Evolutionary conservation across 2,329 filamentous ascomycete genomes (phyloP).

Genomic region (Aspergillus luchuensis): DNA sequence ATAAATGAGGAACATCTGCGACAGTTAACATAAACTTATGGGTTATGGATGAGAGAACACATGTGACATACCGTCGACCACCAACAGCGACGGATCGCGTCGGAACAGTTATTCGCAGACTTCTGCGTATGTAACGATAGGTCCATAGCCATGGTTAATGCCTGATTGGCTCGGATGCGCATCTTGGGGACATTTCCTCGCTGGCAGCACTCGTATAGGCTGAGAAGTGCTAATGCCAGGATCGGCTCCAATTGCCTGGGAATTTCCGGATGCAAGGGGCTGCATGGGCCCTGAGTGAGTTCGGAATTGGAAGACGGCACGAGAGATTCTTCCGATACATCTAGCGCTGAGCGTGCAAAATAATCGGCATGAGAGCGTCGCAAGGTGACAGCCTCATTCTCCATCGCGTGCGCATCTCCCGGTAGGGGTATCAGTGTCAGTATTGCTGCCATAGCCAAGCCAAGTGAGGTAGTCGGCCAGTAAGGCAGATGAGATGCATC

Average conservation of each 20-base stretch:
- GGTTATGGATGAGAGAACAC: background rate
- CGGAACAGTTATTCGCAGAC: slow-evolving; percentile 11
- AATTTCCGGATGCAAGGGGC: slow-evolving; percentile 16
- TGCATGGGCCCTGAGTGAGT: background rate
- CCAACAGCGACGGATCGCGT: slow-evolving; percentile 27
- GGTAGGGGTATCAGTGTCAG: slow-evolving; percentile 24
- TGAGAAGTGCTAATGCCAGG: slow-evolving; percentile 23
- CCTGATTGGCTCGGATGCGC: slow-evolving; percentile 28
- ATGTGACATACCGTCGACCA: slow-evolving; percentile 27
- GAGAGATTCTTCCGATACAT: background rate
- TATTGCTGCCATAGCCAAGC: slow-evolving; percentile 26
- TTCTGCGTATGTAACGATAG: slow-evolving; percentile 22
- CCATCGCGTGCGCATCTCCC: slow-evolving; percentile 2
- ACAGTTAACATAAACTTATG: background rate
- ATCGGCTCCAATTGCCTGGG: slow-evolving; percentile 21
- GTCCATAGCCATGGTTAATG: slow-evolving; percentile 30
- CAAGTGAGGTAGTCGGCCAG: slow-evolving; percentile 25
- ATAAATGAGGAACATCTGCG: slow-evolving; percentile 21
- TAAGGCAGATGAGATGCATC: slow-evolving; percentile 19
- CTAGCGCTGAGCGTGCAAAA: slow-evolving; percentile 10
- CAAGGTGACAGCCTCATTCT: slow-evolving; percentile 7
- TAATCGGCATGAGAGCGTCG: slow-evolving; percentile 25
- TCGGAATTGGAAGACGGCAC: background rate
- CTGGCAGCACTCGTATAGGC: slow-evolving; percentile 28
- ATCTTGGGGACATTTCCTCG: slow-evolving; percentile 26